Evolutionary conservation across 306 rosid genomes (phyloP).

Genomic region (Ziziphus jujuba): DNA sequence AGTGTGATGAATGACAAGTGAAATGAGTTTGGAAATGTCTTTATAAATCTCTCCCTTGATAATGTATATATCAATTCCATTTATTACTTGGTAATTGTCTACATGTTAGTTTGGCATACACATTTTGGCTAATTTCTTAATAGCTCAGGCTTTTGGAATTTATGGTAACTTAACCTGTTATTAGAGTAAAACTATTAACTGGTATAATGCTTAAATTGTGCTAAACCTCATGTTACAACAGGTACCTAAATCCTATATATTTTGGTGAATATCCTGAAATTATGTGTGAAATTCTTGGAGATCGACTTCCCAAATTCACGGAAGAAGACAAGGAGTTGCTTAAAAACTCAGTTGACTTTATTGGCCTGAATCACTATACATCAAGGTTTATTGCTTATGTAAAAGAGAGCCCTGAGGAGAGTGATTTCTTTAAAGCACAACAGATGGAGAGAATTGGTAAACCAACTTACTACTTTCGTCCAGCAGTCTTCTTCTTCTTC

Average conservation of each 20-base stretch:
- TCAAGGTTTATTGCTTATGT: slow-evolving; percentile 78
- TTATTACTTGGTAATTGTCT: not conserved
- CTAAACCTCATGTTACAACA: slow-evolving; percentile 14
- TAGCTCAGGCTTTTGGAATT: too few relatives aligned
- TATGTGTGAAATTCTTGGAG: slow-evolving; percentile 78
- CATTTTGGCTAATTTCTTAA: not conserved
- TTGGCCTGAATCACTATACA: slow-evolving; percentile 87
- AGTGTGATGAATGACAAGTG: too few relatives aligned
- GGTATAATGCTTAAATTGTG: too few relatives aligned
- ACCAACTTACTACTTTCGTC: not conserved
- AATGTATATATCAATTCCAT: too few relatives aligned
- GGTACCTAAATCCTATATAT: slow-evolving; percentile 78
- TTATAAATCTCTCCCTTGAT: too few relatives aligned
- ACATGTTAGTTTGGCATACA: not conserved
- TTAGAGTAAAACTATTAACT: too few relatives aligned
- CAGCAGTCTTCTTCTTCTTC: not conserved
- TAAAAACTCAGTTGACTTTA: slow-evolving; percentile 61
- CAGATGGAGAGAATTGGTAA: slow-evolving; percentile 66
- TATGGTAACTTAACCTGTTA: too few relatives aligned
- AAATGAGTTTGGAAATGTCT: too few relatives aligned
- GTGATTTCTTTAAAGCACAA: slow-evolving; percentile 52
- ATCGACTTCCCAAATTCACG: slow-evolving; percentile 78
- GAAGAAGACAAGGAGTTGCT: slow-evolving; percentile 70
- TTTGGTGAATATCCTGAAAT: slow-evolving; percentile 77
- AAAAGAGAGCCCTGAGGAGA: slow-evolving; percentile 32